Base-by-base conservation (phyloP, 495 filamentous ascomycete species). In the Hypomontagnella submonticulosa region DNA sequence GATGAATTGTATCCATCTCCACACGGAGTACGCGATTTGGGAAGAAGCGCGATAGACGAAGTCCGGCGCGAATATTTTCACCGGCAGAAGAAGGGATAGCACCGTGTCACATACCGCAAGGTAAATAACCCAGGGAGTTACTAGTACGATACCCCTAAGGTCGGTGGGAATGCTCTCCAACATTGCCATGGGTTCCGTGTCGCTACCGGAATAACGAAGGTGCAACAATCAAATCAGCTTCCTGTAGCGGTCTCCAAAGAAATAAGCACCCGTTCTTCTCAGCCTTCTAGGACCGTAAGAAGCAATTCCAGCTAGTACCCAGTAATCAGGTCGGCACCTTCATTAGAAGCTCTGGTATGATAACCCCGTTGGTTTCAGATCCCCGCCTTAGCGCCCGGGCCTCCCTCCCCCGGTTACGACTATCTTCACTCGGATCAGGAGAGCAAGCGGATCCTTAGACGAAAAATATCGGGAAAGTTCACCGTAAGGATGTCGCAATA, bases 1-100 rank as follows among this genome's bases (percentile, higher is more conserved):
- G 56, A 85, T 79, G 47, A 59, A 23, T 67, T 87, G 84, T 46
- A 87, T 79, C 65, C 81, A 83, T 41, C 52, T 58, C 85, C 83
- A 87, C 44, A 82, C 79, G 5, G 76, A 73, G 60, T 70, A 71
- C 42, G 81, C 84, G 57, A 87, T 76, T 40, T 60, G 66, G 2
- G 83, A 86, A 11, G 83, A 84, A 15, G 72, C 32, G 57, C 81
- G 62, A 71, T 86, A 84, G 40, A 80, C 75, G 32, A 75, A 60
- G 19, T 76, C 73, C 1, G 84, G 85, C 38, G 80, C 68, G 58
- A 83, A 48, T 52, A 75, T 58, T 55, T 79, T 80, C 41, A 84
- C 52, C 11, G 76, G 79, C 7, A 88, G 75, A n/a, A 86, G 72
- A n/a, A 80, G 36, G 0, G 84, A 83, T 32, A 87, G 74, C 38